Percentiles rank a stretch among this genome's conserved stretches.
phyloP scores from a whole-genome alignment of 768 basidiomycete species.

The Leccinum ochraceum region DNA sequence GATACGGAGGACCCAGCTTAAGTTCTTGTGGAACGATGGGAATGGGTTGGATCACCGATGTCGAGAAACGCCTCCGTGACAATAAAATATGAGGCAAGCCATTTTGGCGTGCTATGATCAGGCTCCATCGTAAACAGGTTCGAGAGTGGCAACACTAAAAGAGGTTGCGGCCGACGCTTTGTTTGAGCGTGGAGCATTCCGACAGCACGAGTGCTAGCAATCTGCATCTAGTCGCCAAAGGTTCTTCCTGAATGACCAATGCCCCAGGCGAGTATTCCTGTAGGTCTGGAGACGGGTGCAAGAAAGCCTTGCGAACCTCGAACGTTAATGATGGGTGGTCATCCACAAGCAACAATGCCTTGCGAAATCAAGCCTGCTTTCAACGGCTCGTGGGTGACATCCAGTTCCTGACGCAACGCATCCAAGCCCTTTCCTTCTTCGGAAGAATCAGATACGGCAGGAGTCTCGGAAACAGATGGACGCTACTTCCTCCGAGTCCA shows the following conservation, averaged over 20 bases:
- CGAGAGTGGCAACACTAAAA: constrained; percentile 67
- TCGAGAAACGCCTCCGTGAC: constrained; percentile 84
- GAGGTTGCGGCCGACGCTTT: constrained; percentile 55
- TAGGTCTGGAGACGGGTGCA: constrained; percentile 57
- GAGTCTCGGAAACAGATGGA: constrained; percentile 19
- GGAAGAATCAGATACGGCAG: constrained; percentile 12
- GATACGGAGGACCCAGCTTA: constrained; percentile 58
- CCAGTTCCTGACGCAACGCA: constrained; percentile 65
- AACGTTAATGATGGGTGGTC: constrained; percentile 87
- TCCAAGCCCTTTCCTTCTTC: constrained; percentile 49
- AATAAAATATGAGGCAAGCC: constrained; percentile 85
- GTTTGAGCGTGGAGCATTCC: constrained; percentile 65
- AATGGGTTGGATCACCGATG: constrained; percentile 68
- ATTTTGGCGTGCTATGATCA: constrained; percentile 68
- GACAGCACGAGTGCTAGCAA: constrained; percentile 81
- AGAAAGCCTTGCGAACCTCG: constrained; percentile 82
- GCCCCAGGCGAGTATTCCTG: constrained; percentile 65
- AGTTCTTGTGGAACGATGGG: constrained; percentile 53
- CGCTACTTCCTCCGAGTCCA: constrained; percentile 23
- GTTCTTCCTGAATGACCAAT: constrained; percentile 71
- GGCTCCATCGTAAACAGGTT: constrained; percentile 41
- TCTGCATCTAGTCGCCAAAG: constrained; percentile 79
- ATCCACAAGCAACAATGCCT: constrained; percentile 79
- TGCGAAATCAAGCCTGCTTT: constrained; percentile 61
- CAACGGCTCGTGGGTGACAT: constrained; percentile 63